A percentile compares a stretch with the other conserved stretches of the same genome.
These are phyloP conservation scores for Mortierella alpina DNA, from an alignment of 192 early-diverging fungal species.

Conservation along the genomic window DNA sequence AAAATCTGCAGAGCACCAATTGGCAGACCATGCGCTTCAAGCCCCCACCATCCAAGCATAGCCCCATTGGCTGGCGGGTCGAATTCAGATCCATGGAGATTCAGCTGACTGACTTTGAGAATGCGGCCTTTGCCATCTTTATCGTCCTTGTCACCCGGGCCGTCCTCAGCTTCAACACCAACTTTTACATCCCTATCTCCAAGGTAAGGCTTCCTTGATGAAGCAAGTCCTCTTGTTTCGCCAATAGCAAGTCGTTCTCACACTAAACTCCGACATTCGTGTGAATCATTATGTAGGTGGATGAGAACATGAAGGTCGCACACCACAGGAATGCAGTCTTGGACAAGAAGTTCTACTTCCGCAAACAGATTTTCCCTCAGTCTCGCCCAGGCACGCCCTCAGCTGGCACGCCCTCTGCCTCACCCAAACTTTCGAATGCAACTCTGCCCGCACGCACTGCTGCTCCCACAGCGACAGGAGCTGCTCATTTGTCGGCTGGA, in stretches of 20 bases:
- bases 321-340: slow-evolving; percentile 87
- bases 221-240: no score
- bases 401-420: slow-evolving; percentile 41
- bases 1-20: slow-evolving; percentile 99
- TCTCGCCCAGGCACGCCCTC: slow-evolving; percentile 50
- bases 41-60: slow-evolving; percentile 87
- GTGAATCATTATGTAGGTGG: slow-evolving; percentile 65
- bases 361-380: slow-evolving; percentile 80
- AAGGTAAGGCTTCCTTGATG: slow-evolving; percentile 66
- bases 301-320: slow-evolving; percentile 93
- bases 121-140: slow-evolving; percentile 95
- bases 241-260: no score
- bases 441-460: slow-evolving; percentile 19
- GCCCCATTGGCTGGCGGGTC: slow-evolving; percentile 96
- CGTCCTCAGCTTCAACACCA: slow-evolving; percentile 88
- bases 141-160: slow-evolving; percentile 90
- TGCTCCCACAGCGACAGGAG: background rate
- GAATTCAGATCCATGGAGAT: slow-evolving; percentile 98
- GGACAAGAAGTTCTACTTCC: slow-evolving; percentile 90
- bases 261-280: background rate
- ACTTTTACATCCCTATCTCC: slow-evolving; percentile 96
- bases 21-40: slow-evolving; percentile 99
- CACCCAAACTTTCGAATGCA: slow-evolving; percentile 27
- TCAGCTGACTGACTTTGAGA: slow-evolving; percentile 97
- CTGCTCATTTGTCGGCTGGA: slow-evolving; percentile 8